A percentile compares a stretch with the other conserved stretches of the same genome.
phyloP scores from a whole-genome alignment of 805 yeast species.

The Tetrapisispora phaffii region DNA sequence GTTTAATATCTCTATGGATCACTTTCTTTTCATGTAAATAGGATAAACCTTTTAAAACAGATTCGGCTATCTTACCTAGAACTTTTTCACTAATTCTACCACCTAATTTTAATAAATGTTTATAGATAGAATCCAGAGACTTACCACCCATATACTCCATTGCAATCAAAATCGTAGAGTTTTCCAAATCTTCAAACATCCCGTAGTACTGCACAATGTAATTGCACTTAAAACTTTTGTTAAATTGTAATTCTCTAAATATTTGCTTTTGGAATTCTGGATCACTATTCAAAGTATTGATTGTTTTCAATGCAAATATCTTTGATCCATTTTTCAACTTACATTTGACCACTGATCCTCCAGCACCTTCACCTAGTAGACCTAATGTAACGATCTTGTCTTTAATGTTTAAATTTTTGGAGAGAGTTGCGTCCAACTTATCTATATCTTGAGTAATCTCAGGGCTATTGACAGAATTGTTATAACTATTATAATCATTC shows the following conservation, averaged over 20 bases:
- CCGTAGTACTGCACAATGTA: conserved; percentile 90
- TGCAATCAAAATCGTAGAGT: conserved; percentile 78
- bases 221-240: conserved; percentile 69
- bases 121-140: conserved; percentile 85
- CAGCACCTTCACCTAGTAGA: conserved; percentile 85
- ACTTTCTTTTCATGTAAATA: conserved; percentile 81
- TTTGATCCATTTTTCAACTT: conserved; percentile 45
- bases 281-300: conserved; percentile 39
- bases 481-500: neutral
- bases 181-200: conserved; percentile 68
- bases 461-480: neutral
- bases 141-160: conserved; percentile 97
- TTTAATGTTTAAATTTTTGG: conserved; percentile 47
- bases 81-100: conserved; percentile 91
- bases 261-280: conserved; percentile 87
- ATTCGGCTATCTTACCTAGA: conserved; percentile 79
- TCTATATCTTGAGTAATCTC: conserved; percentile 33
- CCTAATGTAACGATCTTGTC: conserved; percentile 60
- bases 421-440: conserved; percentile 60
- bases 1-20: conserved; percentile 93
- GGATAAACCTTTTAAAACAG: conserved; percentile 74
- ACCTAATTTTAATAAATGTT: conserved; percentile 57
- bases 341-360: conserved; percentile 84
- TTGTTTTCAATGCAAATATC: conserved; percentile 70
- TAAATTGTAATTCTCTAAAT: conserved; percentile 81